Base-by-base conservation (phyloP, 495 filamentous ascomycete species). In the Neurospora sp. region DNA sequence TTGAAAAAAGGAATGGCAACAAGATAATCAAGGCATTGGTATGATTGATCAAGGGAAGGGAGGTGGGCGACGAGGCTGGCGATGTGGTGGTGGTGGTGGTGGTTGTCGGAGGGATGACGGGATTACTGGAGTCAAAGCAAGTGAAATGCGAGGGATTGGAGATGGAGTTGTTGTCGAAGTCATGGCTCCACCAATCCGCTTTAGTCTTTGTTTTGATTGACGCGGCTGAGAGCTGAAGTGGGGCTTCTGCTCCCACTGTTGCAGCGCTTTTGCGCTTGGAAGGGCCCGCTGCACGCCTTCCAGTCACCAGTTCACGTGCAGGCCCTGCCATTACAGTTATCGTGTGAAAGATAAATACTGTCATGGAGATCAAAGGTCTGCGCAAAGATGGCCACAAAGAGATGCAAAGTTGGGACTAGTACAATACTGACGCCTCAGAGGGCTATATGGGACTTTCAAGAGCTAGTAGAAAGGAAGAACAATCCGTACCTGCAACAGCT, bases 121-220 rank as follows among this genome's bases (percentile, higher is more conserved):
- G 53, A 61, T 35, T 61, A 22, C 22, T 14, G 22, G 12, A 61
- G 41, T 72, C 22, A 69, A 71, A 42, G 42, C 20, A 39, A 70
- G n/a, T 35, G 9, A 59, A n/a, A n/a, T 53, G 41, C 68, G 59
- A 73, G 71, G 70, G 74, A 69, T 76, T 37, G 61, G 61, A 40
- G 53, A 61, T 61, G 53, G 53, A 16, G 22, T 31, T 61, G 27
- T 0, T 74, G 70, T 69, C 53, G 8, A 41, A 10, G 48, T 35
- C 41, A 72, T 59, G 48, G 48, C 48, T 59, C 48, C 48, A 59
- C 48, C 48, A 61, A 61, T 61, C 48, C 48, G 48, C 71, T 75
- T 65, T 76, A 74, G 75, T 65, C 70, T 75, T 79, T 81, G 78
- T 79, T 79, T 81, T 81, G 78, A 79, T 78, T 76, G 70, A 40